These are phyloP conservation scores for Priceomyces melissophilus DNA, from an alignment of 805 yeast species.

Conservation along the genomic window DNA sequence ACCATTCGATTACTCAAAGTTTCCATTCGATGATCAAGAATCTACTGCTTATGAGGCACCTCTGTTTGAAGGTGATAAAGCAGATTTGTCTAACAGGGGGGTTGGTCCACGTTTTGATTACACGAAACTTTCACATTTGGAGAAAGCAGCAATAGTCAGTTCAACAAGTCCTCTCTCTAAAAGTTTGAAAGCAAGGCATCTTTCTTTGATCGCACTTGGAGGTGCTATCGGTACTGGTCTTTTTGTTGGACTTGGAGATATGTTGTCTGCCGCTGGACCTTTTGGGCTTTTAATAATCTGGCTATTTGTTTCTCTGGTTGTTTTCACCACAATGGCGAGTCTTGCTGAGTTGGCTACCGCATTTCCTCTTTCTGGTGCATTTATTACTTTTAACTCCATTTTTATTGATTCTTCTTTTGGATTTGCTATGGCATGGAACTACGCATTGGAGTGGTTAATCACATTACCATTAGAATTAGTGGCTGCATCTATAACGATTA, in stretches of 20 bases:
- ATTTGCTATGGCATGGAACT: slow-evolving; percentile 52
- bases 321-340: slow-evolving; percentile 58
- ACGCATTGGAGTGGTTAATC: slow-evolving; percentile 36
- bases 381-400: slow-evolving; percentile 57
- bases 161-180: slow-evolving; percentile 30
- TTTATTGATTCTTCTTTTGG: slow-evolving; percentile 62
- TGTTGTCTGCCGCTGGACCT: slow-evolving; percentile 60
- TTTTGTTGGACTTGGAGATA: slow-evolving; percentile 58
- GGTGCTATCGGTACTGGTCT: slow-evolving; percentile 69
- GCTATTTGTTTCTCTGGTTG: slow-evolving; percentile 52
- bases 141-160: slow-evolving; percentile 32
- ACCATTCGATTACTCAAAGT: slow-evolving; percentile 23
- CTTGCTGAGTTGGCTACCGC: slow-evolving; percentile 59
- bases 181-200: slow-evolving; percentile 51
- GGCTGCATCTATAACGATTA: slow-evolving; percentile 36
- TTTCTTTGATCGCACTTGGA: slow-evolving; percentile 67
- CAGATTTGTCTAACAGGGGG: not conserved
- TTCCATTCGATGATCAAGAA: slow-evolving; percentile 2
- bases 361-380: slow-evolving; percentile 64
- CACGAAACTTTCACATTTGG: slow-evolving; percentile 24
- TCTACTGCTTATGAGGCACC: no score
- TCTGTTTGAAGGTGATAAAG: not conserved
- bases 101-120: slow-evolving; percentile 26
- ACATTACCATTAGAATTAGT: slow-evolving; percentile 36
- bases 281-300: slow-evolving; percentile 58